Conservation (phyloP, 2,329 filamentous ascomycete species). For the Mycosphaerelloides madeirae region DNA sequence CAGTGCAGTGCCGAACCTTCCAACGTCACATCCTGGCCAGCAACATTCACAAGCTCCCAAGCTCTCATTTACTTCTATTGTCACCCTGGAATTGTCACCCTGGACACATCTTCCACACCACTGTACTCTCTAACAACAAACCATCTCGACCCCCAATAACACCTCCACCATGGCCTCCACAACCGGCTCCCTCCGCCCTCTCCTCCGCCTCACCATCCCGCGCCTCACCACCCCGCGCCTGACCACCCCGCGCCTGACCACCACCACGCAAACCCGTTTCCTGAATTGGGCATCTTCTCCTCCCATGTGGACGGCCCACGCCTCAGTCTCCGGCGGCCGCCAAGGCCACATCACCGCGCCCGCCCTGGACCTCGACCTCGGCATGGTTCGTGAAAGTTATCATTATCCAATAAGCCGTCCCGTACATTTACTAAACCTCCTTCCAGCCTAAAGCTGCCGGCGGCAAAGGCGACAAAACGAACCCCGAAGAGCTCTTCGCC, state of each 20-base stretch:
- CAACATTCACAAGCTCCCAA: too few species aligned
- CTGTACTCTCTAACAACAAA: too few species aligned
- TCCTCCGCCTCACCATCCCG: conserved; percentile 9
- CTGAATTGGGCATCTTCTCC: conserved; percentile 15
- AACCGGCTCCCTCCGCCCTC: conserved; percentile 9
- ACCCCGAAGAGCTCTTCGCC: conserved; percentile 45
- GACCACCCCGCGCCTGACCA: too few species aligned
- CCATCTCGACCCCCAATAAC: neutral
- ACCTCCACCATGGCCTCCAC: conserved; percentile 1
- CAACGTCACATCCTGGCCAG: too few species aligned
- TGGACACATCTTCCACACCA: too few species aligned
- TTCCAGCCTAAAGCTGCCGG: conserved; percentile 17
- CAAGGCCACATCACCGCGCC: conserved; percentile 13
- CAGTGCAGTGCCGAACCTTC: too few species aligned
- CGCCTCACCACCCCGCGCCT: conserved; percentile 2
- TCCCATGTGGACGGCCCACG: conserved; percentile 13
- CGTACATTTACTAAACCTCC: too few species aligned
- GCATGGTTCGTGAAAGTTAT: too few species aligned
- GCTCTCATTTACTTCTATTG: too few species aligned
- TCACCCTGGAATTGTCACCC: too few species aligned
- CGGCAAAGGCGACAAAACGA: conserved; percentile 36
- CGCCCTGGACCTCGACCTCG: conserved; percentile 14
- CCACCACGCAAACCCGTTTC: conserved; percentile 9
- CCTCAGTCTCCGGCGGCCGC: conserved; percentile 16
- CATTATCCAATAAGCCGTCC: too few species aligned